phyloP scores from a whole-genome alignment of 768 basidiomycete species.

The Leccinum disarticulatum region DNA sequence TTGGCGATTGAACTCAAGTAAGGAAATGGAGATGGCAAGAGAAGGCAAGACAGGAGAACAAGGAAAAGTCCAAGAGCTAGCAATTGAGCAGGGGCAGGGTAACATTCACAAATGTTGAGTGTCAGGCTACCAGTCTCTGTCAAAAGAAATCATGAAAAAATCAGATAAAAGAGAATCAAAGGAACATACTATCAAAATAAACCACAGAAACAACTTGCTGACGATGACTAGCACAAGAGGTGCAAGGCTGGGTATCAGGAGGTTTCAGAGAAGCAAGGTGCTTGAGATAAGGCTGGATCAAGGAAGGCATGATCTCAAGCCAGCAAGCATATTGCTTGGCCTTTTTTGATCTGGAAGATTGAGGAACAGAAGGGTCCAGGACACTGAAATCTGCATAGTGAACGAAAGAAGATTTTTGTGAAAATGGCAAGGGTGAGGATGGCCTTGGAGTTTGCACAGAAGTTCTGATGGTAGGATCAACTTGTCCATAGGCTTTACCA shows the following conservation, averaged over 20 bases:
- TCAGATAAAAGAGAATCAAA: neutral
- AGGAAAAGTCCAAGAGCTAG: neutral
- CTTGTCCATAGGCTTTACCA: neutral
- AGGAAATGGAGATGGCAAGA: neutral
- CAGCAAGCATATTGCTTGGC: neutral
- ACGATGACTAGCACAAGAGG: neutral
- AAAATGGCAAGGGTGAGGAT: neutral
- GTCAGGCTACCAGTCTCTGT: neutral
- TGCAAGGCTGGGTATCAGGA: neutral
- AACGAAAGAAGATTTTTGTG: neutral
- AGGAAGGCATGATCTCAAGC: neutral
- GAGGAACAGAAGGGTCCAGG: neutral
- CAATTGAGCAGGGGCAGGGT: neutral
- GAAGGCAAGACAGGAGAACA: neutral
- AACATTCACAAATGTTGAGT: neutral
- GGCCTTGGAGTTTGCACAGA: neutral
- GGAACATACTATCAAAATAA: neutral
- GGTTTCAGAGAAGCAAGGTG: neutral
- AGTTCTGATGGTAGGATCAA: neutral
- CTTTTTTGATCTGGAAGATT: neutral
- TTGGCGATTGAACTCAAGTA: neutral
- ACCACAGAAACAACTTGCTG: neutral
- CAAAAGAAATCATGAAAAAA: neutral
- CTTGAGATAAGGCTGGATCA: neutral
- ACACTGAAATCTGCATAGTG: neutral